A percentile compares a stretch with the other conserved stretches of the same genome.
These are phyloP conservation scores for Leccinellum albellum DNA, from an alignment of 768 basidiomycete species.

Conservation along the genomic window DNA sequence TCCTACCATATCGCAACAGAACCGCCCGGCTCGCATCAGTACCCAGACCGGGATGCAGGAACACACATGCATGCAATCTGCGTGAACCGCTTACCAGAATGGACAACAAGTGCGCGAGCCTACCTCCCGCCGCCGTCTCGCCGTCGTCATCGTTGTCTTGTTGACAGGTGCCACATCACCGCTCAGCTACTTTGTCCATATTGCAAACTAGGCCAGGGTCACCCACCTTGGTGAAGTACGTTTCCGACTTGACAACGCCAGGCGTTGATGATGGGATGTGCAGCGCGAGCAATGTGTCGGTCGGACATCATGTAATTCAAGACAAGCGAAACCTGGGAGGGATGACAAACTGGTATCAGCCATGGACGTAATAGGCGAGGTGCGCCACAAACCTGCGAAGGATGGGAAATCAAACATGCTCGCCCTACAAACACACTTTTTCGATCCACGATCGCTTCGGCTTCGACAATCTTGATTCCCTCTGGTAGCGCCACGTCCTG, in stretches of 20 bases:
- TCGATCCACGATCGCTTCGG: slow-evolving; percentile 81
- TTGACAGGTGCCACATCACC: neutral
- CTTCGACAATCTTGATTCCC: slow-evolving; percentile 62
- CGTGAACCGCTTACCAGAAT: slow-evolving; percentile 56
- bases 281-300: slow-evolving; percentile 66
- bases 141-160: slow-evolving; percentile 94
- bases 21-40: neutral
- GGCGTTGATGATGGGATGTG: slow-evolving; percentile 78
- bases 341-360: neutral
- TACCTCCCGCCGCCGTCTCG: slow-evolving; percentile 87
- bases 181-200: neutral
- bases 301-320: slow-evolving; percentile 68
- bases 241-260: slow-evolving; percentile 72
- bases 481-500: slow-evolving; percentile 41
- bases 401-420: slow-evolving; percentile 75
- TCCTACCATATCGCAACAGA: slow-evolving; percentile 46
- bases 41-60: neutral
- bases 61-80: neutral
- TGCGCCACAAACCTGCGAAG: slow-evolving; percentile 53
- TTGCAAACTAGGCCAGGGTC: neutral
- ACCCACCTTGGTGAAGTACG: slow-evolving; percentile 69
- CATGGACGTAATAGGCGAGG: neutral
- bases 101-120: slow-evolving; percentile 86
- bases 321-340: slow-evolving; percentile 60
- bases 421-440: slow-evolving; percentile 85